These are phyloP conservation scores for Rhexocercosporidium sp. DNA, from an alignment of 2,329 filamentous ascomycete species.

Conservation along the genomic window DNA sequence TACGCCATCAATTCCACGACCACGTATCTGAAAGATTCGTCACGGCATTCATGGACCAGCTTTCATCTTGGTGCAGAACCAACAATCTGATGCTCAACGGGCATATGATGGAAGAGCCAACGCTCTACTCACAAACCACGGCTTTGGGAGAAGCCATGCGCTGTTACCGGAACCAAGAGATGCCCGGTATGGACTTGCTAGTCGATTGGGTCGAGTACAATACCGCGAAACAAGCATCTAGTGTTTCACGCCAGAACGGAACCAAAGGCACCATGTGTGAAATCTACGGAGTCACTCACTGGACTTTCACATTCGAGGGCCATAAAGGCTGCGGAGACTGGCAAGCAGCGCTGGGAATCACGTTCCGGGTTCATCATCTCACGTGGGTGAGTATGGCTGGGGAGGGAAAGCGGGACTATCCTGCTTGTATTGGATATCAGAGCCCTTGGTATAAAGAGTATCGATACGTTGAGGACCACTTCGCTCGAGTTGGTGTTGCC, in stretches of 20 bases:
- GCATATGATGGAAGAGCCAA: slow-evolving; percentile 45
- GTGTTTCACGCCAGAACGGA: slow-evolving; percentile 42
- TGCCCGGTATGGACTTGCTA: slow-evolving; percentile 43
- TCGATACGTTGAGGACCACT: slow-evolving; percentile 41
- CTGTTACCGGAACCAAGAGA: slow-evolving; percentile 41
- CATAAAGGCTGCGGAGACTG: slow-evolving; percentile 45
- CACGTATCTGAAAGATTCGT: slow-evolving; percentile 43
- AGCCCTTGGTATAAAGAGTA: slow-evolving; percentile 45
- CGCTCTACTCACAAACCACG: slow-evolving; percentile 40
- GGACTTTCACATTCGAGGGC: slow-evolving; percentile 43
- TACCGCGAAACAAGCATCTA: slow-evolving; percentile 42
- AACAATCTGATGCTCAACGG: slow-evolving; percentile 40
- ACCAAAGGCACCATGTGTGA: slow-evolving; percentile 40
- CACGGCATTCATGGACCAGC: slow-evolving; percentile 41
- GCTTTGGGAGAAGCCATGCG: slow-evolving; percentile 44
- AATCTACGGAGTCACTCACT: slow-evolving; percentile 43
- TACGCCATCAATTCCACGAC: slow-evolving; percentile 42
- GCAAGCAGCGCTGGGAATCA: slow-evolving; percentile 44
- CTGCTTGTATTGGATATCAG: slow-evolving; percentile 42
- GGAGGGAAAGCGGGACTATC: slow-evolving; percentile 43
- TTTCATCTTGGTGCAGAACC: slow-evolving; percentile 38
- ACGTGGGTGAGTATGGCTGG: slow-evolving; percentile 44
- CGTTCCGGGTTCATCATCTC: slow-evolving; percentile 42
- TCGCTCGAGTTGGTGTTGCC: slow-evolving; percentile 41
- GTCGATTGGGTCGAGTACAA: slow-evolving; percentile 43